These are phyloP conservation scores for Lachancea nothofagi DNA, from an alignment of 805 yeast genomes.

Conservation along the genomic window DNA sequence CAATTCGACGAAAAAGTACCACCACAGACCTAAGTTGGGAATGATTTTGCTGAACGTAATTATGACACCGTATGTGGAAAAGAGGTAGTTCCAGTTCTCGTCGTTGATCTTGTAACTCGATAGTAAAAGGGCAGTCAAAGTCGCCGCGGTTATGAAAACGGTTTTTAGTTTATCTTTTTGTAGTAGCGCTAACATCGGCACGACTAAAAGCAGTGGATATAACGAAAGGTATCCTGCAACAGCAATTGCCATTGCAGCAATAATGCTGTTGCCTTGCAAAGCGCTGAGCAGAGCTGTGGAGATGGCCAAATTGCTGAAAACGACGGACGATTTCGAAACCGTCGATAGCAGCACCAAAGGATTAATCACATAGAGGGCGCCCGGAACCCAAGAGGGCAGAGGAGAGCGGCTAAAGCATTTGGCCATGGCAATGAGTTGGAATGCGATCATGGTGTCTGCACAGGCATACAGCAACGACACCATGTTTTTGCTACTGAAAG, in stretches of 20 bases:
- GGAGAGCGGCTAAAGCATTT: slow-evolving; percentile 13
- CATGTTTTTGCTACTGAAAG: slow-evolving; percentile 11
- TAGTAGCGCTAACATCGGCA: slow-evolving; percentile 43
- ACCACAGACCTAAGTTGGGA: slow-evolving; percentile 96
- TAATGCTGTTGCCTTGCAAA: slow-evolving; percentile 34
- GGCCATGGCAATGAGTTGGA: slow-evolving; percentile 47
- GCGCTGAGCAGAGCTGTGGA: slow-evolving; percentile 44
- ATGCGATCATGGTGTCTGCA: slow-evolving; percentile 55
- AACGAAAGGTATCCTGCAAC: slow-evolving; percentile 58
- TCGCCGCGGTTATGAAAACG: slow-evolving; percentile 8
- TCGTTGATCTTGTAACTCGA: slow-evolving; percentile 39
- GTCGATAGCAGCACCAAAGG: slow-evolving; percentile 71
- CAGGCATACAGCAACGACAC: slow-evolving; percentile 44
- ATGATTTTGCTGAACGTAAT: slow-evolving; percentile 61
- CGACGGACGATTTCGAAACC: slow-evolving; percentile 60
- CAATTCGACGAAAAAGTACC: slow-evolving; percentile 96
- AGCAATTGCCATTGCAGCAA: slow-evolving; percentile 51
- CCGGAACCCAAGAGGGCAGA: slow-evolving; percentile 41
- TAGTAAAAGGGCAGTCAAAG: slow-evolving; percentile 29
- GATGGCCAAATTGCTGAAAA: slow-evolving; percentile 56
- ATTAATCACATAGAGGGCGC: slow-evolving; percentile 66
- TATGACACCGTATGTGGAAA: slow-evolving; percentile 51
- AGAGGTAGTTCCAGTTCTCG: slow-evolving; percentile 42
- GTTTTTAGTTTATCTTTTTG: slow-evolving; percentile 1
- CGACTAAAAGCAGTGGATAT: slow-evolving; percentile 53